Base-by-base conservation (phyloP, 73 alveolate genomes). In the Symbiodinium natans region DNA sequence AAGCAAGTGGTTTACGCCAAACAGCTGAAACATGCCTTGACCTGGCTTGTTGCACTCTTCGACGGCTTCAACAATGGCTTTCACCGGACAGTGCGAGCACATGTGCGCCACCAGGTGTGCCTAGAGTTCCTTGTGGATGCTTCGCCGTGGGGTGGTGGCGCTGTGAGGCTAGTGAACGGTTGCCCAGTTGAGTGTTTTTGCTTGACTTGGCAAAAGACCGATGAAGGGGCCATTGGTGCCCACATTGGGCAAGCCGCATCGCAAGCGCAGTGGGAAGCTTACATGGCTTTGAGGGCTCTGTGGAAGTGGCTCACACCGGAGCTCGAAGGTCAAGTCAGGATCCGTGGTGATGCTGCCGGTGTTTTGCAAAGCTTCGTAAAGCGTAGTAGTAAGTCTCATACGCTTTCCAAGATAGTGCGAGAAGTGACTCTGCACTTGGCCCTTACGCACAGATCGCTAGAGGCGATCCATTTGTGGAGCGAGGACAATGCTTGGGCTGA, bases 101-200 rank as follows among this genome's bases (percentile, higher is more conserved):
- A 56, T 38, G 68, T 52, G 29, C 40, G 94, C 1, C 94, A 52
- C 17, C 43, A 15, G 31, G 48, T 71, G 6, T 8, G 77, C n/a
- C 41, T 56, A 31, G 33, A 86, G 27, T 1, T 86, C 19, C 31
- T 34, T 1, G 94, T 86, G 34, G 94, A 86, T 29, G 94, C 94
- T 8, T 86, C 94, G 0, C 94, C 94, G 3, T 85, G 93, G 93
- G 93, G 93, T 0, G 93, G 93, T 0, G 93, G 93, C 0, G 82
- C 93, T 8, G 36, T 85, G 6, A 13, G 33, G 54, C 33, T 42
- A 27, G 54, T 31, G 21, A 31, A 31, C 15, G 48, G 36, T 36
- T n/a, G 52, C 1, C 82, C 93, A 33, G 82, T 48, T 0, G 52
- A 46, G 36, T 42, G 80, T 2, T 33, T 85, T 0, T 6, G 80